These are phyloP conservation scores for Mangifera indica DNA, from an alignment of 345 rosid genomes.

Conservation along the genomic window DNA sequence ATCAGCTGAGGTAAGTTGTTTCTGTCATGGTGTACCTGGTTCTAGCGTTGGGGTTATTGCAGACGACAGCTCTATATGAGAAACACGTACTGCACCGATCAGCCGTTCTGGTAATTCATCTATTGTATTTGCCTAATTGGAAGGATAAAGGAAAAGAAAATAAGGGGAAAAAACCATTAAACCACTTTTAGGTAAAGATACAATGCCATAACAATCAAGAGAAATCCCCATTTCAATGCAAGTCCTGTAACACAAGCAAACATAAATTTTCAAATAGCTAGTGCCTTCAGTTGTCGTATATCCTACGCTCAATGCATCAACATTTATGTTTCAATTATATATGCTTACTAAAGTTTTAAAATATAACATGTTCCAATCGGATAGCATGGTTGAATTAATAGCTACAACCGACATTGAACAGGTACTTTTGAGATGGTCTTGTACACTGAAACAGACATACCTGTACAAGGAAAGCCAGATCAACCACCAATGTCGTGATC, in stretches of 20 bases:
- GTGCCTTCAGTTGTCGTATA: neutral
- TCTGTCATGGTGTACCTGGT: slow-evolving; percentile 30
- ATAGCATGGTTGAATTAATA: neutral
- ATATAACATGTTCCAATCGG: neutral
- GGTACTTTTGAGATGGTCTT: neutral
- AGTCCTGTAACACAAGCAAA: no score
- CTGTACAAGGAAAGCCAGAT: slow-evolving; percentile 99
- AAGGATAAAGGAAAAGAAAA: neutral
- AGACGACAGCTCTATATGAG: slow-evolving; percentile 86
- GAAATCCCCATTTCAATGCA: neutral
- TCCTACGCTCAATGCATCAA: no score
- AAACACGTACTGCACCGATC: slow-evolving; percentile 89
- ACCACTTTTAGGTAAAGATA: neutral
- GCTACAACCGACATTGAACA: neutral
- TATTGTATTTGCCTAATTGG: slow-evolving; percentile 63
- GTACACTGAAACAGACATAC: slow-evolving; percentile 10
- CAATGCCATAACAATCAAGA: neutral
- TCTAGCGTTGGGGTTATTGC: slow-evolving; percentile 81
- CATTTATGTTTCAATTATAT: neutral
- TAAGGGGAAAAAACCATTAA: neutral
- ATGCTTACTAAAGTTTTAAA: neutral
- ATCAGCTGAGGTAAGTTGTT: slow-evolving; percentile 19
- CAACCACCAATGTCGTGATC: slow-evolving; percentile 85
- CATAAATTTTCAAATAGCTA: neutral
- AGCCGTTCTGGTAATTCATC: slow-evolving; percentile 92